Evolutionary conservation across 768 basidiomycete genomes (phyloP), one percentile per base, ranked within the genome.

Genomic region (Hericium erinaceus): DNA sequence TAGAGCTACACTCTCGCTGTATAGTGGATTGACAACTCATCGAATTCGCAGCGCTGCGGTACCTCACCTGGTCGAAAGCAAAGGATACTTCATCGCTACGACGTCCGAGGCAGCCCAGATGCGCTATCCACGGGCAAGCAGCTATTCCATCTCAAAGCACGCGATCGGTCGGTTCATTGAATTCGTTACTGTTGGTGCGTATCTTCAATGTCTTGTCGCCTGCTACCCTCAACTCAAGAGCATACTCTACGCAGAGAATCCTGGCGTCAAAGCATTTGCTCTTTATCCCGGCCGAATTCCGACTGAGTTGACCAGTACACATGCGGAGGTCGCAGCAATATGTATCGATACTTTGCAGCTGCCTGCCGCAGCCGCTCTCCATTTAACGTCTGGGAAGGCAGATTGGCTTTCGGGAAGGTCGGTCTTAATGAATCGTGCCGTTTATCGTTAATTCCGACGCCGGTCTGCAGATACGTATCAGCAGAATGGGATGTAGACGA

Each of bases 371-470:
- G 54, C 53, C 8, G 33, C 46, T 9, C 53, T 58, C 9, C 5
- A 46, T n/a, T 11, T 59, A 16, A 59, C 54, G 18, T 41, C 58
- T 18, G 54, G 58, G 38, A 46, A 52, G 40, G 58, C 55, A 15
- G 58, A 59, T 12, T 59, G 58, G 54, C 37, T 59, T 15, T 37
- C 49, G 24, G 61, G 59, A 28, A 54, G 59, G 56, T 57, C 8
- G 4, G 33, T 10, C 33, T 33, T 33, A 8, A 1, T 33, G 33
- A 33, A 33, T 33, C 33, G 7, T 8, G 7, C 33, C 7, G 33
- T 6, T 6, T 7, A 8, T 10, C 6, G 2, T 33, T 33, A 6
- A 33, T 33, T 7, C 7, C 7, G 33, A 10, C 33, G 6, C 33
- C 33, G 33, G 33, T 8, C 7, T 10, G 9, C 9, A 33, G 33